Percentiles rank a stretch among this genome's conserved stretches.
Conservation (phyloP, 495 filamentous ascomycete genomes). For the Hyaloscypha finlandica region DNA sequence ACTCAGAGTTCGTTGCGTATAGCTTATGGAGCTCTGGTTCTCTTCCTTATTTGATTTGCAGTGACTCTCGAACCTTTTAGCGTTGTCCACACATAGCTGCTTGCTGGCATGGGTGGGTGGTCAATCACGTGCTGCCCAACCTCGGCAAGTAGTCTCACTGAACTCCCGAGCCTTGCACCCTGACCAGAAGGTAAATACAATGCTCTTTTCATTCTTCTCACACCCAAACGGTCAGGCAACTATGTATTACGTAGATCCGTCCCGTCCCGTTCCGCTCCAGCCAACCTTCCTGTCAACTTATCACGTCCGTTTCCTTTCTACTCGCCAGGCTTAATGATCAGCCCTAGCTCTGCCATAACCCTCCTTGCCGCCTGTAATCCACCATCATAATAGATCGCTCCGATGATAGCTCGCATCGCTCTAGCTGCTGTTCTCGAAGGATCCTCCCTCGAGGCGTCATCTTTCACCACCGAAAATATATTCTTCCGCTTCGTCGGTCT, state of each 20-base stretch:
- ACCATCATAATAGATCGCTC: conserved; percentile 27
- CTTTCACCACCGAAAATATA: not conserved
- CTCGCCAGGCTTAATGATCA: conserved; percentile 7
- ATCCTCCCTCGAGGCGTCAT: conserved; percentile 13
- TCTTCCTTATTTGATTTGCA: too few species aligned
- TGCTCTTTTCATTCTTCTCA: not conserved
- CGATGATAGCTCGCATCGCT: conserved; percentile 25
- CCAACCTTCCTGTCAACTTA: not conserved
- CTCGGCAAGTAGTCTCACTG: not conserved
- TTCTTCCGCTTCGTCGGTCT: conserved; percentile 6
- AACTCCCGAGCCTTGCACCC: not conserved
- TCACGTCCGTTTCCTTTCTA: not conserved
- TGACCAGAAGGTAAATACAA: not conserved
- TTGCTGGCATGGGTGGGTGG: not conserved
- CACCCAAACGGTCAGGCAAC: not conserved
- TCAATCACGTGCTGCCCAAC: not conserved
- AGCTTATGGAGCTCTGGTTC: too few species aligned
- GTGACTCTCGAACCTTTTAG: too few species aligned
- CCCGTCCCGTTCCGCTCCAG: not conserved
- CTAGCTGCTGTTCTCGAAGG: conserved; percentile 8
- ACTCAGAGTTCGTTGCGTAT: too few species aligned
- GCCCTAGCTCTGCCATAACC: conserved; percentile 18
- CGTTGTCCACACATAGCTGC: not conserved
- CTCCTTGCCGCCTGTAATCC: conserved; percentile 19
- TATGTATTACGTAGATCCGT: not conserved